These are phyloP conservation scores for Phalaenopsis aphrodite DNA, from an alignment of 106 monocot species.

Conservation along the genomic window DNA sequence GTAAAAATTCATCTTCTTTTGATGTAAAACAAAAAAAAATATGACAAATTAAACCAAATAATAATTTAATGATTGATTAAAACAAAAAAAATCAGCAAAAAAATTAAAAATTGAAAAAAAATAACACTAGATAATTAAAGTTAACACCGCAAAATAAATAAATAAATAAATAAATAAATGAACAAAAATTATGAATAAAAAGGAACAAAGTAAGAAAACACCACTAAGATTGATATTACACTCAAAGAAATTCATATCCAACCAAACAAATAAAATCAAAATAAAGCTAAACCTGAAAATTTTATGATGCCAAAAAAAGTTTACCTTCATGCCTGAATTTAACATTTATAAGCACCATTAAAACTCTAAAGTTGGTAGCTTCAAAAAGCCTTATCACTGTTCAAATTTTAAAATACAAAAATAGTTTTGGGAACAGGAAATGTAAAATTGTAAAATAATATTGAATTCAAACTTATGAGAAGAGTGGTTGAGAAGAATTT, in stretches of 20 bases:
- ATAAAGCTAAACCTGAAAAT: neutral
- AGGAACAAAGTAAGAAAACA: neutral
- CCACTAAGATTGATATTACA: neutral
- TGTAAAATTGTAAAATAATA: no score
- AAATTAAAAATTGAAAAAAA: neutral
- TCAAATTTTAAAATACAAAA: neutral
- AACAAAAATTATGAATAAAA: no score
- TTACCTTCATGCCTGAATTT: neutral
- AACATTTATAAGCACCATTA: neutral
- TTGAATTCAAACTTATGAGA: no score
- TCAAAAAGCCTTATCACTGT: neutral
- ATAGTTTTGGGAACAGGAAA: no score
- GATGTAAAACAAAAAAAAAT: neutral
- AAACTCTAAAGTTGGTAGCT: neutral
- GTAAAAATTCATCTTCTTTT: neutral
- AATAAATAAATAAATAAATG: no score
- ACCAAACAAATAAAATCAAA: neutral
- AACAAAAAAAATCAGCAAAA: neutral
- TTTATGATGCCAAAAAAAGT: neutral
- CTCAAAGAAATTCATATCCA: neutral
- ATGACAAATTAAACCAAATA: neutral
- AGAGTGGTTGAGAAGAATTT: no score
- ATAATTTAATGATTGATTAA: neutral
- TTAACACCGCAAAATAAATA: neutral
- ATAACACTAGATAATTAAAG: neutral